These are phyloP conservation scores for Suillus cothurnatus DNA, from an alignment of 768 basidiomycete genomes.

Conservation along the genomic window DNA sequence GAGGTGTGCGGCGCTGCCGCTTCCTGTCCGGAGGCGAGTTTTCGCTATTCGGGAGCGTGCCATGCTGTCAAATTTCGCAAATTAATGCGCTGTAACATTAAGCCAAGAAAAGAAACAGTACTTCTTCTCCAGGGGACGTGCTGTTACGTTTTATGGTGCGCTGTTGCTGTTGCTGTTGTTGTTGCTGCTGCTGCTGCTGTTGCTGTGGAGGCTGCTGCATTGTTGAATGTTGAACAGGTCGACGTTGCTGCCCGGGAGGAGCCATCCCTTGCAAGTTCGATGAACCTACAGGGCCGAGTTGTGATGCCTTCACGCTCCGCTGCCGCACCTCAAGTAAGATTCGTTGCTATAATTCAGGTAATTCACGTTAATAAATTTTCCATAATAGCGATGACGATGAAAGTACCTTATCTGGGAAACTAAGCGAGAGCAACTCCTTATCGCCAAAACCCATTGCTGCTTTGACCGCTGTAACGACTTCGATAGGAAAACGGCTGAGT, in stretches of 20 bases:
- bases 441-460: constrained; percentile 45
- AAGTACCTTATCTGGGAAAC: constrained; percentile 62
- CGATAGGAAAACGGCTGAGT: constrained; percentile 41
- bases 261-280: constrained; percentile 38
- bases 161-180: constrained; percentile 25
- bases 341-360: constrained; percentile 5
- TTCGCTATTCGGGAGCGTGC: constrained; percentile 48
- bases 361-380: constrained; percentile 17
- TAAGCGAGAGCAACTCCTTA: constrained; percentile 48
- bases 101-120: constrained; percentile 27
- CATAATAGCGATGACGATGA: constrained; percentile 6
- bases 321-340: constrained; percentile 17
- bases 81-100: constrained; percentile 4
- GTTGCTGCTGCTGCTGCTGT: constrained; percentile 26
- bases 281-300: constrained; percentile 27
- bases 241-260: constrained; percentile 43
- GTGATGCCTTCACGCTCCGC: constrained; percentile 24
- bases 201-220: constrained; percentile 32
- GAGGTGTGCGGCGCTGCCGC: constrained; percentile 52
- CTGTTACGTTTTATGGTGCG: constrained; percentile 53
- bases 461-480: constrained; percentile 38
- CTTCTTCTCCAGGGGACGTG: constrained; percentile 66
- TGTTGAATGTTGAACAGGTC: constrained; percentile 21
- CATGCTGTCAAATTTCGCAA: constrained; percentile 38
- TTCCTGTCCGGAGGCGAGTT: constrained; percentile 61